Evolutionary conservation across 768 basidiomycete genomes (phyloP).

Genomic region (Pleurotus sapidus): DNA sequence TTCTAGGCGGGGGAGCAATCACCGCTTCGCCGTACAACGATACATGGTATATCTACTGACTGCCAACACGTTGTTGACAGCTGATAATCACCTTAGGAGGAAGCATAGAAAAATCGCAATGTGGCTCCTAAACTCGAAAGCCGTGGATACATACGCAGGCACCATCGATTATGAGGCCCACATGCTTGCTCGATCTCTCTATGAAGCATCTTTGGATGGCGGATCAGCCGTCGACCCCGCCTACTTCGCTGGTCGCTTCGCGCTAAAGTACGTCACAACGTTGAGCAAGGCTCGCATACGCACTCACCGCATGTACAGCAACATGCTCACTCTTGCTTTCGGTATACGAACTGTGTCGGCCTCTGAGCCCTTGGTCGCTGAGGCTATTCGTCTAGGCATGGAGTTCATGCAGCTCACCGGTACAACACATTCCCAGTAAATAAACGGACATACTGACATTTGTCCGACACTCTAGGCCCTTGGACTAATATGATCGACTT

Average conservation of each 20-base stretch:
- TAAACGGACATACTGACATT: too few species aligned
- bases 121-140: slow-evolving; percentile 10
- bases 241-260: slow-evolving; percentile 13
- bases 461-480: slow-evolving; percentile 9
- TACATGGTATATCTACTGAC: slow-evolving; percentile 19
- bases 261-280: slow-evolving; percentile 14
- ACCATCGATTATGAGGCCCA: slow-evolving; percentile 18
- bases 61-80: not conserved
- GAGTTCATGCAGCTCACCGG: slow-evolving; percentile 20
- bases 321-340: slow-evolving; percentile 19
- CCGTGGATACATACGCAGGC: slow-evolving; percentile 12
- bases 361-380: slow-evolving; percentile 12
- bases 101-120: slow-evolving; percentile 19
- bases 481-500: slow-evolving; percentile 21
- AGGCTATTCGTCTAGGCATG: slow-evolving; percentile 11
- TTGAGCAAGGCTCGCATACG: not conserved
- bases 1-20: slow-evolving; percentile 29
- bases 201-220: slow-evolving; percentile 10
- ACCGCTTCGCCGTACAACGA: slow-evolving; percentile 30
- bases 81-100: slow-evolving; percentile 4
- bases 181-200: slow-evolving; percentile 15
- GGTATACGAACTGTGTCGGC: slow-evolving; percentile 16
- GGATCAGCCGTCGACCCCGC: slow-evolving; percentile 15
- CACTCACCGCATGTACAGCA: slow-evolving; percentile 9
- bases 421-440: not conserved